Conservation (phyloP, 495 filamentous ascomycete species). For the Penicillium ochrochloron region DNA sequence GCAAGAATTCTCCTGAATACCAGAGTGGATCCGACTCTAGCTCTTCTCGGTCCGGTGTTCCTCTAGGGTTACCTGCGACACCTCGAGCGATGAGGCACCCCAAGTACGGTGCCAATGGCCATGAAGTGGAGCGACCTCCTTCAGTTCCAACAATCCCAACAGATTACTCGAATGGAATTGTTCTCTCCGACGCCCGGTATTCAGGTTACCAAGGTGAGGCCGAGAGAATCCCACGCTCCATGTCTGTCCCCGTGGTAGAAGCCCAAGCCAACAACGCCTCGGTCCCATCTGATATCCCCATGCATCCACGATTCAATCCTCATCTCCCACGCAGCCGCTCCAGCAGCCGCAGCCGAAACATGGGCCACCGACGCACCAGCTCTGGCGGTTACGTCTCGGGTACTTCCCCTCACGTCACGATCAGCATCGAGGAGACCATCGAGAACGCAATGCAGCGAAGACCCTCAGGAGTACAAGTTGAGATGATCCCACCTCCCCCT, state of each 20-base stretch:
- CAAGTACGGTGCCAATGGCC: conserved; percentile 60
- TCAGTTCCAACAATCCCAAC: conserved; percentile 68
- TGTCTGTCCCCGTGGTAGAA: conserved; percentile 74
- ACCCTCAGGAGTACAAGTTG: conserved; percentile 42
- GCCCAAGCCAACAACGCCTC: conserved; percentile 47
- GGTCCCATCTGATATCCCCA: conserved; percentile 52
- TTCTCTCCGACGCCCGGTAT: conserved; percentile 68
- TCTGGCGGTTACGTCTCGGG: conserved; percentile 37
- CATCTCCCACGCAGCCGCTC: conserved; percentile 56
- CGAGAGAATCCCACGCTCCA: conserved; percentile 62
- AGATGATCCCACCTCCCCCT: conserved; percentile 67
- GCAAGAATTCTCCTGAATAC: conserved; percentile 54
- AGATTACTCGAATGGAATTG: conserved; percentile 42
- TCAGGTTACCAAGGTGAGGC: conserved; percentile 67
- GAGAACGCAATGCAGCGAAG: conserved; percentile 47
- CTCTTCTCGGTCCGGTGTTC: conserved; percentile 46
- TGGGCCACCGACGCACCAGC: conserved; percentile 44
- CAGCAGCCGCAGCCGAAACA: conserved; percentile 43
- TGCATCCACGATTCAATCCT: conserved; percentile 62
- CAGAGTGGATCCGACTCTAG: conserved; percentile 50
- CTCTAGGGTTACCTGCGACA: conserved; percentile 77
- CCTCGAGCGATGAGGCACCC: conserved; percentile 84
- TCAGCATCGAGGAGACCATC: conserved; percentile 72
- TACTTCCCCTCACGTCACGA: conserved; percentile 40
- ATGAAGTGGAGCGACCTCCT: conserved; percentile 60